A percentile compares a stretch with the other conserved stretches of the same genome.
These are phyloP conservation scores for Zarea fungicola DNA, from an alignment of 2,329 filamentous ascomycete genomes.

Conservation along the genomic window DNA sequence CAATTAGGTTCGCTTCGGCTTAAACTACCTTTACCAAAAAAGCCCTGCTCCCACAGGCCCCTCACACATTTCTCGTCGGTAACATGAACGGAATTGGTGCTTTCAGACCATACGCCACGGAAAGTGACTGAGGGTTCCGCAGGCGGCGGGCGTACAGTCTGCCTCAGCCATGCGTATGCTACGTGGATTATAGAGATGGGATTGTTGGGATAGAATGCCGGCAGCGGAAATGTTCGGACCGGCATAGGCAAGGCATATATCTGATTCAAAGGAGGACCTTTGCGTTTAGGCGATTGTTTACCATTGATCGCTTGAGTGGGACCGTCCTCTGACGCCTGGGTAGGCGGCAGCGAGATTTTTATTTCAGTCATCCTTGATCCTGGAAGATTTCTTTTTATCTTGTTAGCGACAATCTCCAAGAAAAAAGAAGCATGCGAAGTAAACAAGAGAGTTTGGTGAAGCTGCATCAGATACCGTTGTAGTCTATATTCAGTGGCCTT, in stretches of 20 bases:
- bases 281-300: slow-evolving; percentile 24
- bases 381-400: not conserved
- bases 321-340: slow-evolving; percentile 17
- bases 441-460: not conserved
- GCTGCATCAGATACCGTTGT: slow-evolving; percentile 91
- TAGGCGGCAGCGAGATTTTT: not conserved
- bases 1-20: slow-evolving; percentile 94
- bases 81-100: slow-evolving; percentile 79
- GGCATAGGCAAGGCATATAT: slow-evolving; percentile 81
- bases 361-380: slow-evolving; percentile 5
- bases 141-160: slow-evolving; percentile 62
- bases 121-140: slow-evolving; percentile 62
- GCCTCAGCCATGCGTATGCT: slow-evolving; percentile 69
- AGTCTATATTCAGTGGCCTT: slow-evolving; percentile 70
- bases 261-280: slow-evolving; percentile 51
- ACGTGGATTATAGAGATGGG: slow-evolving; percentile 83
- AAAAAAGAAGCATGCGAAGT: not conserved
- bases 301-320: slow-evolving; percentile 18
- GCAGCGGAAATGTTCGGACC: slow-evolving; percentile 75
- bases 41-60: slow-evolving; percentile 91
- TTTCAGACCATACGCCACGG: slow-evolving; percentile 71
- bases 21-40: slow-evolving; percentile 90
- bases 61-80: slow-evolving; percentile 70
- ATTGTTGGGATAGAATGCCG: slow-evolving; percentile 85
- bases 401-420: slow-evolving; percentile 15